Percentiles rank a stretch among this genome's conserved stretches.
phyloP scores from a whole-genome alignment of 306 rosid species.

The Vigna nakashimae region DNA sequence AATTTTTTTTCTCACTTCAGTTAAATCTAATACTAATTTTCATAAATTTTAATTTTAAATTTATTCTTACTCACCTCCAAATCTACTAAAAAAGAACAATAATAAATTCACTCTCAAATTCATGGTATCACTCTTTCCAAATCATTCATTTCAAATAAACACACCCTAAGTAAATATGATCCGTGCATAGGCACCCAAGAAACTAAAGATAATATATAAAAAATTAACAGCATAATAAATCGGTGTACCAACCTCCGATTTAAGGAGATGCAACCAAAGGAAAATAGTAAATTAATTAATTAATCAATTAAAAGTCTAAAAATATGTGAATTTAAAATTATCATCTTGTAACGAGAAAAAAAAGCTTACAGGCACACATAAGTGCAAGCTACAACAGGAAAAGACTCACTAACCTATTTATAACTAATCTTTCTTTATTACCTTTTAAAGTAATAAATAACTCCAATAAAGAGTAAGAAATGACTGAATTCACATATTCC shows the following conservation, averaged over 20 bases:
- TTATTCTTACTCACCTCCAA: too few relatives aligned
- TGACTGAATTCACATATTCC: slow-evolving; percentile 28
- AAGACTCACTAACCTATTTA: slow-evolving; percentile 19
- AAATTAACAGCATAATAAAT: neutral
- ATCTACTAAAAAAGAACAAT: too few relatives aligned
- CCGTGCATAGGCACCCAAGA: neutral
- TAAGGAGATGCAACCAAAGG: too few relatives aligned
- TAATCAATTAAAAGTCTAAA: neutral
- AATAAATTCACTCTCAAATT: too few relatives aligned
- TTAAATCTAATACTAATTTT: too few relatives aligned
- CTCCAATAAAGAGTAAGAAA: slow-evolving; percentile 19
- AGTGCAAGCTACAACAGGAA: slow-evolving; percentile 31
- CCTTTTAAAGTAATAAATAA: slow-evolving; percentile 43
- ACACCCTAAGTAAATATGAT: too few relatives aligned
- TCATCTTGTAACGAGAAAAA: neutral
- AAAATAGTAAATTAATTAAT: slow-evolving; percentile 2
- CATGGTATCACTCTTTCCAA: too few relatives aligned
- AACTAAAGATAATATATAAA: neutral
- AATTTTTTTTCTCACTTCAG: too few relatives aligned
- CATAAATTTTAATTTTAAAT: too few relatives aligned
- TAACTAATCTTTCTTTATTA: neutral
- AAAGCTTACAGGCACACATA: slow-evolving; percentile 12
- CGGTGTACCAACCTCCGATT: neutral
- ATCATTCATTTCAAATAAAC: too few relatives aligned
- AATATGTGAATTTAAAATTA: slow-evolving; percentile 9